phyloP scores from a whole-genome alignment of 345 rosid genomes.

The Populus davidiana region DNA sequence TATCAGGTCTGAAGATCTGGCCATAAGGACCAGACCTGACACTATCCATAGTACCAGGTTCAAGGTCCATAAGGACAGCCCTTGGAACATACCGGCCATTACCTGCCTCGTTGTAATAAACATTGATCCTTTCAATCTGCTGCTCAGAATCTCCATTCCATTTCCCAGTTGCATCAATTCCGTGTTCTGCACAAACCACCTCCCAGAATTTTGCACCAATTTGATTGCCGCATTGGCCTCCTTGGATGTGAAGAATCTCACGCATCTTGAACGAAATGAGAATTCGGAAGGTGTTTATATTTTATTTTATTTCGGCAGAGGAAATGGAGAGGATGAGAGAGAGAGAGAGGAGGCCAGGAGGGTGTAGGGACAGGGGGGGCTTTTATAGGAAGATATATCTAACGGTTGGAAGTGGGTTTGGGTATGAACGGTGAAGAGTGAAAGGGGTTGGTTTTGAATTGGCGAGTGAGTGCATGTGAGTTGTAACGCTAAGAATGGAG shows the following conservation, averaged over 20 bases:
- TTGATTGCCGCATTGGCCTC: constrained; percentile 41
- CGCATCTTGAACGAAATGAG: constrained; percentile 17
- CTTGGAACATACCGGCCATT: constrained; percentile 37
- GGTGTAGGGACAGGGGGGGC: not conserved
- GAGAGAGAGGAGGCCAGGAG: not conserved
- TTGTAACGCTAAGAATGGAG: not conserved
- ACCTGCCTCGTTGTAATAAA: constrained; percentile 45
- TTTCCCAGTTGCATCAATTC: constrained; percentile 28
- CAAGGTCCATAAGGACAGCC: constrained; percentile 44
- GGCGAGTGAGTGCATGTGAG: not conserved
- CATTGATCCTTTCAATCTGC: constrained; percentile 37
- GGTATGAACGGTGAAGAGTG: not conserved
- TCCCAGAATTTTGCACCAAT: constrained; percentile 42
- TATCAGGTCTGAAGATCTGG: constrained; percentile 44
- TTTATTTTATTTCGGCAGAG: not conserved
- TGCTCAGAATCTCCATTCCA: constrained; percentile 23
- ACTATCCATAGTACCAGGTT: constrained; percentile 47
- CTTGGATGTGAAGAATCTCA: constrained; percentile 42
- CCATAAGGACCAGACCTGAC: constrained; percentile 32
- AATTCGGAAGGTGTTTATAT: no score
- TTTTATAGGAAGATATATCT: not conserved
- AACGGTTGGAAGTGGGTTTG: not conserved
- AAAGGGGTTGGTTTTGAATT: not conserved
- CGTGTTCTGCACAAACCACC: constrained; percentile 36
- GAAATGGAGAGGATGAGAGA: not conserved